Conservation (phyloP, 176 grass and related monocot species). For the Triticum timopheevii region DNA sequence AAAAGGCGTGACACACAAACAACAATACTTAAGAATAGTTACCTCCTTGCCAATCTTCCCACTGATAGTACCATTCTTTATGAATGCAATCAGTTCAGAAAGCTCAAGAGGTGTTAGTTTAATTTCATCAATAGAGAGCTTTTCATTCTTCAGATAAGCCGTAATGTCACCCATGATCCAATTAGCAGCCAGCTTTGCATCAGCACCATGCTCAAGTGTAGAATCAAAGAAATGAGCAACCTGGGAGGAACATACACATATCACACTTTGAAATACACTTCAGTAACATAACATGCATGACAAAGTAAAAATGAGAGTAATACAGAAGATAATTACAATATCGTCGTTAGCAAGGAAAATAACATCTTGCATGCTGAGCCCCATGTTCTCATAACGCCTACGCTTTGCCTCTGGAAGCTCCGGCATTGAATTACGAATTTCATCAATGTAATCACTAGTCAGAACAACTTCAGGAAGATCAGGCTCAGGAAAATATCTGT, state of each 20-base stretch:
- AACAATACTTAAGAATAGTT: not conserved
- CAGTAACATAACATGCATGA: not conserved
- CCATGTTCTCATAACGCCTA: slow-evolving; percentile 87
- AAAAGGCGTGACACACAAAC: not conserved
- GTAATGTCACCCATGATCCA: slow-evolving; percentile 98
- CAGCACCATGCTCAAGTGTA: slow-evolving; percentile 70
- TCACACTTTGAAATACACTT: slow-evolving; percentile 23
- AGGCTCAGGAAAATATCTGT: slow-evolving; percentile 97
- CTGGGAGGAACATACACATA: slow-evolving; percentile 39
- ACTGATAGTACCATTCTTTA: slow-evolving; percentile 88
- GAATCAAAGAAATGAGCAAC: slow-evolving; percentile 89
- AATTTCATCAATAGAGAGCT: slow-evolving; percentile 65
- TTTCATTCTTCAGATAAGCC: slow-evolving; percentile 92
- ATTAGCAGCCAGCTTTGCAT: slow-evolving; percentile 84
- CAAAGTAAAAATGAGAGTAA: slow-evolving; percentile 19
- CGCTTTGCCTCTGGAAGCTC: slow-evolving; percentile 96
- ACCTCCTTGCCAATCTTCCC: slow-evolving; percentile 98
- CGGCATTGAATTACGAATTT: slow-evolving; percentile 70
- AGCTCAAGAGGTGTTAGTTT: slow-evolving; percentile 84
- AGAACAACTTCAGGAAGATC: slow-evolving; percentile 95
- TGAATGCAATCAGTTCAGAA: slow-evolving; percentile 74
- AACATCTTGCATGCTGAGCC: slow-evolving; percentile 93
- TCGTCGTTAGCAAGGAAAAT: slow-evolving; percentile 94
- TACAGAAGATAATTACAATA: slow-evolving; percentile 50
- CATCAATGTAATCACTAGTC: slow-evolving; percentile 59